A percentile compares a stretch with the other conserved stretches of the same genome.
phyloP scores from a whole-genome alignment of 371 early-diverging fungal genomes.

The Phascolomyces articulosus region DNA sequence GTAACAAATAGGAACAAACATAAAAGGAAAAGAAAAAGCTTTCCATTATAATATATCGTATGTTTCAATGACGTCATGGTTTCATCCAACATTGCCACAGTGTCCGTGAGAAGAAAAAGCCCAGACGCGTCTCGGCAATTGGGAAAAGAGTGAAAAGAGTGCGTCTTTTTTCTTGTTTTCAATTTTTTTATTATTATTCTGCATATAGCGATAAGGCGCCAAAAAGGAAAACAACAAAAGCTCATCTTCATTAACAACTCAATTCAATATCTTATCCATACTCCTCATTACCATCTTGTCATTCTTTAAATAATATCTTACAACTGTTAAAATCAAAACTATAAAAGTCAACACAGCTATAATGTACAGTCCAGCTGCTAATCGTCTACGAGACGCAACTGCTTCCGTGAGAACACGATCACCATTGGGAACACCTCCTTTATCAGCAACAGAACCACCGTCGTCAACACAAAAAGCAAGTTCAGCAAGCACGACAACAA shows the following conservation, averaged over 20 bases:
- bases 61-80: not conserved
- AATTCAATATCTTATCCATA: no score
- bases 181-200: not conserved
- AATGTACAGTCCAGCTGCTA: constrained; percentile 22
- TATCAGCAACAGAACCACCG: constrained; percentile 7
- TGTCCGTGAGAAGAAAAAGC: not conserved
- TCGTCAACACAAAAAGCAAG: not conserved
- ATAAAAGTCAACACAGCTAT: no score
- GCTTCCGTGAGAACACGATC: constrained; percentile 24
- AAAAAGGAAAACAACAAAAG: no score
- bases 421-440: constrained; percentile 21
- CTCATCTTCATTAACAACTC: no score
- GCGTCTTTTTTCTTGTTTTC: not conserved
- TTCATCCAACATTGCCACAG: not conserved
- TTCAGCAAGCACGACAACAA: not conserved
- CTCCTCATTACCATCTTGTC: no score
- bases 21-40: no score
- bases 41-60: no score
- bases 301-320: no score
- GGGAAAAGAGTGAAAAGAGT: no score
- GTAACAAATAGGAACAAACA: no score
- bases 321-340: no score
- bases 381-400: constrained; percentile 24
- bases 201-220: not conserved
- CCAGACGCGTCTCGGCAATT: not conserved